phyloP scores from a whole-genome alignment of 805 yeast species.

The Kazachstania africana region DNA sequence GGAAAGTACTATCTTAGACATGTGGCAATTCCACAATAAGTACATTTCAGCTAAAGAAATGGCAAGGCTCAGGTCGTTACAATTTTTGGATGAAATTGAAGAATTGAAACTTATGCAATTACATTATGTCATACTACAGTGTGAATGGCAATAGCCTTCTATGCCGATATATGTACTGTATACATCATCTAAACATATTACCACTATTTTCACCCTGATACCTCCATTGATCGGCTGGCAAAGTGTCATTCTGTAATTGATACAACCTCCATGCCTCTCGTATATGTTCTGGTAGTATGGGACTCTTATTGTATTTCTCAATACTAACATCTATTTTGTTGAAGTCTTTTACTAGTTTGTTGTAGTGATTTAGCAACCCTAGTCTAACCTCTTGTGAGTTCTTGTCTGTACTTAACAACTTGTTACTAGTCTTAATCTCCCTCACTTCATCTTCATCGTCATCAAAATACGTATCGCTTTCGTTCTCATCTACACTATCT shows the following conservation, averaged over 20 bases:
- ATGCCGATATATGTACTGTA: not conserved
- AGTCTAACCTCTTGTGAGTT: constrained; percentile 17
- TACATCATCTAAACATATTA: constrained; percentile 43
- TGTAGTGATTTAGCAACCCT: constrained; percentile 23
- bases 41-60: constrained; percentile 30
- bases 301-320: constrained; percentile 34
- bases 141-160: constrained; percentile 8
- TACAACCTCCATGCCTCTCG: constrained; percentile 82
- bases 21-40: constrained; percentile 26
- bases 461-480: constrained; percentile 19
- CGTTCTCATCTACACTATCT: constrained; percentile 21
- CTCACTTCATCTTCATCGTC: constrained; percentile 21
- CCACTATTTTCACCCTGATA: constrained; percentile 65
- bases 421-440: constrained; percentile 13
- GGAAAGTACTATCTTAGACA: constrained; percentile 7
- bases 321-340: constrained; percentile 22
- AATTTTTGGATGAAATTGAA: constrained; percentile 49
- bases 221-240: constrained; percentile 57
- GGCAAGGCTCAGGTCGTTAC: constrained; percentile 33
- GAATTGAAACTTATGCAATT: constrained; percentile 39
- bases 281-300: constrained; percentile 72
- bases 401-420: constrained; percentile 14
- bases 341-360: constrained; percentile 20
- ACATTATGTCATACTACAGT: constrained; percentile 38
- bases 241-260: constrained; percentile 51